A percentile compares a stretch with the other conserved stretches of the same genome.
These are phyloP conservation scores for Neurospora sp. DNA, from an alignment of 495 filamentous ascomycete species.

Conservation along the genomic window DNA sequence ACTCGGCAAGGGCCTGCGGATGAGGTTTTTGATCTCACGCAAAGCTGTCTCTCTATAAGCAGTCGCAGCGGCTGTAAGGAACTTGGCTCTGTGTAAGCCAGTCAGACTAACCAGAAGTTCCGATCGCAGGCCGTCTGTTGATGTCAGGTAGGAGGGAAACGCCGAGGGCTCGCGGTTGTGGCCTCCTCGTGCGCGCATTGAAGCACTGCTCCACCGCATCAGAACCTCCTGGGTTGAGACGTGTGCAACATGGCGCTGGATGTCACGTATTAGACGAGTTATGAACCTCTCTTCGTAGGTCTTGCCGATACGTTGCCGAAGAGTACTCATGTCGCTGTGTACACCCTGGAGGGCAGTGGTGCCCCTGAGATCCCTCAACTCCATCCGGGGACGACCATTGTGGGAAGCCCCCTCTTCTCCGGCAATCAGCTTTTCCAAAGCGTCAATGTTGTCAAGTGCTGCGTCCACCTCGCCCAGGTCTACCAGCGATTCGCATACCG, in stretches of 20 bases:
- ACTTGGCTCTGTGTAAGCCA: slow-evolving; percentile 68
- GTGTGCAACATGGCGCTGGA: slow-evolving; percentile 70
- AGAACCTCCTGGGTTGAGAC: slow-evolving; percentile 65
- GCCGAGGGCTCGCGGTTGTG: slow-evolving; percentile 55
- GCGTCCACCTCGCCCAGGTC: slow-evolving; percentile 71
- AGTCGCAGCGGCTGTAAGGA: slow-evolving; percentile 67
- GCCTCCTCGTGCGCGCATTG: slow-evolving; percentile 45
- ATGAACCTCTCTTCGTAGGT: slow-evolving; percentile 77
- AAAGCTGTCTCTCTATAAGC: slow-evolving; percentile 81
- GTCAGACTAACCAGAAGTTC: slow-evolving; percentile 57
- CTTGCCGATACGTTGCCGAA: slow-evolving; percentile 75
- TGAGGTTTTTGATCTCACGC: slow-evolving; percentile 77
- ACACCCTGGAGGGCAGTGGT: slow-evolving; percentile 75
- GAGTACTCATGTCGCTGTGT: slow-evolving; percentile 57
- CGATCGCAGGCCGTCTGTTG: slow-evolving; percentile 56
- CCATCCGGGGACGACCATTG: slow-evolving; percentile 9
- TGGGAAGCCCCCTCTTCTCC: slow-evolving; percentile 43
- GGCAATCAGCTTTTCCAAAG: slow-evolving; percentile 65
- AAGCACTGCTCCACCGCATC: slow-evolving; percentile 57
- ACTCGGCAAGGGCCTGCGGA: slow-evolving; percentile 76
- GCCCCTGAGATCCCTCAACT: slow-evolving; percentile 60
- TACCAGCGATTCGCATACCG: slow-evolving; percentile 67
- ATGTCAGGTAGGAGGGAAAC: slow-evolving; percentile 64
- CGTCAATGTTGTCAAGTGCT: slow-evolving; percentile 65
- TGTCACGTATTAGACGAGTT: slow-evolving; percentile 64